Conservation (phyloP, 208 protist species). For the Giardia duodenalis region DNA sequence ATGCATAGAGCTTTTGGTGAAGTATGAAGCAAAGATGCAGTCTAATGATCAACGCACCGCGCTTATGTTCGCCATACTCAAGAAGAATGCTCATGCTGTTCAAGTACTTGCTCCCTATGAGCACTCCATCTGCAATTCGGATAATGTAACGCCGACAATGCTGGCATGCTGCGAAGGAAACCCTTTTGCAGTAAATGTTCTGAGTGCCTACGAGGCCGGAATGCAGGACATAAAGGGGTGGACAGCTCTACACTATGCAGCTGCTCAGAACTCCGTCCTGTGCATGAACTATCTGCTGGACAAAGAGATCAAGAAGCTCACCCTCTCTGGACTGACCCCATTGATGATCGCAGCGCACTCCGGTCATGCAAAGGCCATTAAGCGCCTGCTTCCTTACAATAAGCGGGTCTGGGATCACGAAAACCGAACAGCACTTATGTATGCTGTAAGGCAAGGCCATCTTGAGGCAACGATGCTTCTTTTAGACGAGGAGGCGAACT, state of each 20-base stretch:
- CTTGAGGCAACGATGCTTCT: not conserved
- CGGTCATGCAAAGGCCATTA: not conserved
- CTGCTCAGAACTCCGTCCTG: not conserved
- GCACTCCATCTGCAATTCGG: not conserved
- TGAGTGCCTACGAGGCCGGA: not conserved
- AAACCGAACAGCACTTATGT: not conserved
- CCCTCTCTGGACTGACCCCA: not conserved
- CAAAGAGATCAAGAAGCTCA: not conserved
- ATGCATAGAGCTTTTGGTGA: not conserved
- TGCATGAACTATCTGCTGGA: not conserved
- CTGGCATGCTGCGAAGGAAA: not conserved
- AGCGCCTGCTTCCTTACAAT: not conserved
- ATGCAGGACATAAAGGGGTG: not conserved
- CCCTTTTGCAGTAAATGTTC: not conserved
- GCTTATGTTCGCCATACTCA: not conserved
- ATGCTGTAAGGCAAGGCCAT: not conserved
- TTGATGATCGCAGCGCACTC: not conserved
- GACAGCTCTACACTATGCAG: not conserved
- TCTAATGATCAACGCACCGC: not conserved
- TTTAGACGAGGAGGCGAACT: not conserved
- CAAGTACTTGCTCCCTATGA: not conserved
- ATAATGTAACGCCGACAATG: not conserved
- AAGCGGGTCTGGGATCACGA: not conserved
- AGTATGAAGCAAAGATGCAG: not conserved
- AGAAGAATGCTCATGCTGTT: not conserved